A percentile compares a stretch with the other conserved stretches of the same genome.
phyloP scores from a whole-genome alignment of 2,329 filamentous ascomycete genomes.

The Ophiosphaerella narmari region DNA sequence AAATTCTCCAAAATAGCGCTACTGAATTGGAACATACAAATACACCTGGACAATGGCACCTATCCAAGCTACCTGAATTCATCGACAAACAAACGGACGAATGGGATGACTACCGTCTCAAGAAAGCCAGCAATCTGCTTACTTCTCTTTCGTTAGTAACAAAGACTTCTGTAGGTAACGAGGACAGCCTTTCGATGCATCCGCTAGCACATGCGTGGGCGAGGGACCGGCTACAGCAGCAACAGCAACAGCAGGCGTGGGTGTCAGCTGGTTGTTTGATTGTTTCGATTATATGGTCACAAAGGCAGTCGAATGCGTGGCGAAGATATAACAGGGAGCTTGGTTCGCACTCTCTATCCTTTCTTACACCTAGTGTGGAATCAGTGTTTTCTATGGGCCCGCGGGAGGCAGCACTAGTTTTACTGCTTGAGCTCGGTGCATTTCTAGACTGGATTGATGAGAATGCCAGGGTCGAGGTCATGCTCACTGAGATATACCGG shows the following conservation, averaged over 20 bases:
- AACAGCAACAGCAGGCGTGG: constrained; percentile 26
- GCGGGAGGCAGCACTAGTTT: constrained; percentile 3
- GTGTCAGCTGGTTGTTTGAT: constrained; percentile 20
- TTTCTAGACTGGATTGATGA: constrained; percentile 7
- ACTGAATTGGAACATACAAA: constrained; percentile 1
- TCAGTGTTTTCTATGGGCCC: constrained; percentile 3
- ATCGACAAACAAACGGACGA: constrained; percentile 16
- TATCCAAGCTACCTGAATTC: constrained; percentile 16
- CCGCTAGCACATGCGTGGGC: constrained; percentile 45
- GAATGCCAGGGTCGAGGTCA: constrained; percentile 4
- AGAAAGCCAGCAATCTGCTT: constrained; percentile 31
- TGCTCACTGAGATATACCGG: constrained; percentile 9
- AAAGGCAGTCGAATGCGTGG: constrained; percentile 1
- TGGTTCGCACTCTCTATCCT: constrained; percentile 14
- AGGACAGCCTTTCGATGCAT: constrained; percentile 39
- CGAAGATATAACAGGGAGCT: constrained; percentile 7
- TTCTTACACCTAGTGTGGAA: constrained; percentile 5
- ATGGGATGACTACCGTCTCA: constrained; percentile 31
- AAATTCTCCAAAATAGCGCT: constrained; percentile 3
- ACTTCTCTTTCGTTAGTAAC: constrained; percentile 36
- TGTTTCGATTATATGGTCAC: constrained; percentile 1
- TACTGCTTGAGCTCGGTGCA: constrained; percentile 10
- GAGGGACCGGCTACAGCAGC: constrained; percentile 28
- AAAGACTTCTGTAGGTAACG: constrained; percentile 1
- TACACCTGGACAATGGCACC: constrained; percentile 8